Conservation (phyloP, 78 protist species). For the Pelomyxa schiedti region DNA sequence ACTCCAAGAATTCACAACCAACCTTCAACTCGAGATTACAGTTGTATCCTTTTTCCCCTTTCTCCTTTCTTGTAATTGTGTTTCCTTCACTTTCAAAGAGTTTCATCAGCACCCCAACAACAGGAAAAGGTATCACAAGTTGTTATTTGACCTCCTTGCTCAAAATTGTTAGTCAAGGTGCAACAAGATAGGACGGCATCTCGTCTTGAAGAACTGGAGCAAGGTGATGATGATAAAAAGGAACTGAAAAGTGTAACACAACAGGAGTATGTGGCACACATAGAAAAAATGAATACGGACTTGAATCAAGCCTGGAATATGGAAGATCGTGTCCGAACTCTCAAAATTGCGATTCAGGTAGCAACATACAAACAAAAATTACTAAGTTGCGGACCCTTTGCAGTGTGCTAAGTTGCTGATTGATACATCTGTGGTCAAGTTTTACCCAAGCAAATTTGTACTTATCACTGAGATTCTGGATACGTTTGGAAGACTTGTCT, state of each 20-base stretch:
- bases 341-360: constrained; percentile 72
- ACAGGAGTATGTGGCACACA: constrained; percentile 46
- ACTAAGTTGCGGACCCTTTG: not conserved
- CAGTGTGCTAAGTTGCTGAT: constrained; percentile 62
- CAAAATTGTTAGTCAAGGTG: constrained; percentile 17
- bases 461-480: constrained; percentile 79
- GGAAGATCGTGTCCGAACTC: constrained; percentile 67
- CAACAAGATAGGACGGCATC: not conserved
- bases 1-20: constrained; percentile 44
- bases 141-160: constrained; percentile 28
- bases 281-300: constrained; percentile 54
- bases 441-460: constrained; percentile 84
- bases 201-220: constrained; percentile 34
- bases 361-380: not conserved
- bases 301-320: constrained; percentile 51
- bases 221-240: constrained; percentile 17
- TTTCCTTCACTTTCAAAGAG: not conserved
- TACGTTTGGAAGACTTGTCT: constrained; percentile 81
- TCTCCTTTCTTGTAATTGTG: not conserved
- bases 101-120: constrained; percentile 9
- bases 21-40: constrained; percentile 20
- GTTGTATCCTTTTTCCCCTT: constrained; percentile 2
- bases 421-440: constrained; percentile 35
- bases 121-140: constrained; percentile 26
- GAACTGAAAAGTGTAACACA: constrained; percentile 25